These are phyloP conservation scores for Pichia inconspicua DNA, from an alignment of 1,139 yeast species.

Conservation along the genomic window DNA sequence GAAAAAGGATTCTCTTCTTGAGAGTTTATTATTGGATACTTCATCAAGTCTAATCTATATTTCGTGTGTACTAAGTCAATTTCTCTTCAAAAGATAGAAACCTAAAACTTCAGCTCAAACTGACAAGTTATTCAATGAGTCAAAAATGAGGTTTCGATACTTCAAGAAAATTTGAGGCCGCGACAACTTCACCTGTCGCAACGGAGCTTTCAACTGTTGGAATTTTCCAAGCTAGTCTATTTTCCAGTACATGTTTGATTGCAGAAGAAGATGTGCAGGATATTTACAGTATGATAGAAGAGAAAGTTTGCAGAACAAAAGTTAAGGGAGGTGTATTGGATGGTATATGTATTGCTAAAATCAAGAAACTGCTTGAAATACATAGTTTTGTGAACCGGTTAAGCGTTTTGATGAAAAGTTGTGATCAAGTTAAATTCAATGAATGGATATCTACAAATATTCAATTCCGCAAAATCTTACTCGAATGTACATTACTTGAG, in stretches of 20 bases:
- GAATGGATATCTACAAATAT: not conserved
- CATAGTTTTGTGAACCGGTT: slow-evolving; percentile 25
- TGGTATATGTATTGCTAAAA: not conserved
- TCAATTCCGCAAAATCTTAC: not conserved
- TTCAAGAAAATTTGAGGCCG: not conserved
- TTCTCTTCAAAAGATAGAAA: not conserved
- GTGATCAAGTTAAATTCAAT: not conserved
- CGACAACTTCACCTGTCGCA: not conserved
- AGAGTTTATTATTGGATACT: slow-evolving; percentile 23
- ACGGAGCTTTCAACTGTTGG: not conserved
- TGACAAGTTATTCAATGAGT: not conserved
- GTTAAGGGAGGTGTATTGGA: slow-evolving; percentile 13
- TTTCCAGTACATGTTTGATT: no score
- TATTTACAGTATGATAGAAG: not conserved
- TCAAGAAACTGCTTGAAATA: slow-evolving; percentile 1
- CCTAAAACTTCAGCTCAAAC: not conserved
- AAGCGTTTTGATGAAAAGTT: slow-evolving; percentile 12
- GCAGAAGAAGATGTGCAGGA: no score
- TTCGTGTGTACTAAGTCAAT: no score
- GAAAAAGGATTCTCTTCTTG: slow-evolving; percentile 66
- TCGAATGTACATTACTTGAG: not conserved
- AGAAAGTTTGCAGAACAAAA: not conserved
- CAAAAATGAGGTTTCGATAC: not conserved
- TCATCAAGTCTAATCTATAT: slow-evolving; percentile 4
- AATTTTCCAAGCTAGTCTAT: not conserved